These are phyloP conservation scores for Rhizopogon roseolus DNA, from an alignment of 768 basidiomycete species.

Conservation along the genomic window DNA sequence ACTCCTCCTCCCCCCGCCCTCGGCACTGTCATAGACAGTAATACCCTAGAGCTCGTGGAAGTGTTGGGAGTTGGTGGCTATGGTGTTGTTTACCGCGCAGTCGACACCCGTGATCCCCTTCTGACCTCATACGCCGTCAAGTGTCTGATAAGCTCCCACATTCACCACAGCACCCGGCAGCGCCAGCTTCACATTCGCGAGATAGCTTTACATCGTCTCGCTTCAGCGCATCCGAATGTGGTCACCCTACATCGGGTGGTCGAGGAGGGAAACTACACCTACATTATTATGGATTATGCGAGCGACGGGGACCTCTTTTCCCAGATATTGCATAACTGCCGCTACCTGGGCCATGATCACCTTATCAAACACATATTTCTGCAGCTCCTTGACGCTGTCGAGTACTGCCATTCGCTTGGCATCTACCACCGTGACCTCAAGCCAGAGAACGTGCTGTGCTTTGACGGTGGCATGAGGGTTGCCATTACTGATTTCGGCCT, in stretches of 20 bases:
- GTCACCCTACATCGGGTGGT: conserved; percentile 88
- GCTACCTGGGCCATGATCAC: conserved; percentile 79
- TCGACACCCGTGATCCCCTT: conserved; percentile 48
- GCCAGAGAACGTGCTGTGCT: conserved; percentile 93
- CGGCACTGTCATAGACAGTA: conserved; percentile 81
- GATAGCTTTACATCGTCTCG: conserved; percentile 74
- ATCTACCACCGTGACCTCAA: conserved; percentile 98
- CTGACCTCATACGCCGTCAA: conserved; percentile 81
- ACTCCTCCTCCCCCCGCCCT: conserved; percentile 48
- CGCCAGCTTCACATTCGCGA: conserved; percentile 84
- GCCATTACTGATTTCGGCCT: conserved; percentile 95
- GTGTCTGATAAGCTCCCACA: conserved; percentile 63
- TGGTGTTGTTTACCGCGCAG: conserved; percentile 90
- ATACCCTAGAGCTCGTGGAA: conserved; percentile 76
- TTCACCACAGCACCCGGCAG: conserved; percentile 44
- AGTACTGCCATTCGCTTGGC: conserved; percentile 85
- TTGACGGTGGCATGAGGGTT: conserved; percentile 68
- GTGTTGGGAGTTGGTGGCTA: conserved; percentile 93
- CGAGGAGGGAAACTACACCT: conserved; percentile 77
- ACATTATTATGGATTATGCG: conserved; percentile 92
- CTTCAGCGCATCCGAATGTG: conserved; percentile 72
- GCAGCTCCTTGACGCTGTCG: conserved; percentile 90
- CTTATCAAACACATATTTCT: conserved; percentile 89
- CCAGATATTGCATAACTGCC: conserved; percentile 71
- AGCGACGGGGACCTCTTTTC: conserved; percentile 88